These are phyloP conservation scores for Prosopis cineraria DNA, from an alignment of 306 rosid genomes.

Conservation along the genomic window DNA sequence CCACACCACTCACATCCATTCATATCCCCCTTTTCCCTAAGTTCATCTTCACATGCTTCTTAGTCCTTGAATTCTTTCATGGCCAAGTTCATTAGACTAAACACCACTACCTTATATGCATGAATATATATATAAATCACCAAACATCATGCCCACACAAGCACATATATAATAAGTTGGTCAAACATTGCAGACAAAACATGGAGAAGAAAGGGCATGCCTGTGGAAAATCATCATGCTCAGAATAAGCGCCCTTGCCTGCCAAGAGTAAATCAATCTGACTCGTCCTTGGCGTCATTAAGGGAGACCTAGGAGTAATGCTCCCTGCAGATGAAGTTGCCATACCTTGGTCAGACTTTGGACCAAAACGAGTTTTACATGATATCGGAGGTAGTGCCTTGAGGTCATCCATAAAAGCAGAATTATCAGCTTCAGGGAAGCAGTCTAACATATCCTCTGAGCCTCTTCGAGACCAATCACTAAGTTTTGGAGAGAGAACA, in stretches of 20 bases:
- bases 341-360: constrained; percentile 99
- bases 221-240: constrained; percentile 95
- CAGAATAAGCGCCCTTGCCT: constrained; percentile 92
- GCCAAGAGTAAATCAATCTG: constrained; percentile 91
- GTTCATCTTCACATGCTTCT: constrained; percentile 6
- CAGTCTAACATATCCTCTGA: constrained; percentile 99
- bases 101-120: background rate
- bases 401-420: constrained; percentile 82
- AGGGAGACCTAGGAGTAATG: constrained; percentile 98
- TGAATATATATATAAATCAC: background rate
- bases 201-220: constrained; percentile 43
- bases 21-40: constrained; percentile 2
- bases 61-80: background rate
- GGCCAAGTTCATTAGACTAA: background rate
- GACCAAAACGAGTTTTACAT: constrained; percentile 98
- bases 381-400: constrained; percentile 92
- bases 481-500: constrained; percentile 80
- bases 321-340: constrained; percentile 98
- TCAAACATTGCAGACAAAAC: constrained; percentile 22
- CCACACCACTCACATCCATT: constrained; percentile 11
- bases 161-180: background rate
- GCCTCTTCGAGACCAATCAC: constrained; percentile 97
- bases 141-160: background rate
- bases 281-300: constrained; percentile 93
- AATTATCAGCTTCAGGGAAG: constrained; percentile 87